Percentiles rank a stretch among this genome's conserved stretches.
Conservation (phyloP, 345 rosid species). For the Angophora floribunda region DNA sequence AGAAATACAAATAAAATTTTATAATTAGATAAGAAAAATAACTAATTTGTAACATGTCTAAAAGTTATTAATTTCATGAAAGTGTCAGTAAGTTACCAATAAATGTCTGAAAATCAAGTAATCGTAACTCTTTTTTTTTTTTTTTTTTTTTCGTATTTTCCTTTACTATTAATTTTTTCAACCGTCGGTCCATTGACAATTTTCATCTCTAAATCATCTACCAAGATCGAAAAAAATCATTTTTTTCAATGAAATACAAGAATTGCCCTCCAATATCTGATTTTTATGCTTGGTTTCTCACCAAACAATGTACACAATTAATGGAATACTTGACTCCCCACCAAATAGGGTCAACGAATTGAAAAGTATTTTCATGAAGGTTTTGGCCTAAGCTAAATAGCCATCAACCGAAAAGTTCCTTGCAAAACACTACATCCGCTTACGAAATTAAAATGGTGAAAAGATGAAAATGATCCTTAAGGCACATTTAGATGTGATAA, state of each 20-base stretch:
- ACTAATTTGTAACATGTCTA: background rate
- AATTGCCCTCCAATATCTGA: background rate
- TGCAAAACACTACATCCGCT: background rate
- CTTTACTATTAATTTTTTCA: background rate
- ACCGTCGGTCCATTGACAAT: background rate
- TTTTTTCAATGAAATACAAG: background rate
- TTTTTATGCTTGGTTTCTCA: background rate
- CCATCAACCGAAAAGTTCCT: background rate
- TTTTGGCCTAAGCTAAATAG: background rate
- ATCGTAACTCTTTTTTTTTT: too few relatives aligned
- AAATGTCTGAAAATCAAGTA: background rate
- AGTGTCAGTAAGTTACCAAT: background rate
- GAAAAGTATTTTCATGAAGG: background rate
- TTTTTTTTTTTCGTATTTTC: too few relatives aligned
- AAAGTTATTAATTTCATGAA: background rate
- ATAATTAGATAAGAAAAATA: background rate
- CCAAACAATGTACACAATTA: background rate
- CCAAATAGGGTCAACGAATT: background rate
- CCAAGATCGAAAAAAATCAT: background rate
- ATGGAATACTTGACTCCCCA: background rate
- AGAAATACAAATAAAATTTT: too few relatives aligned
- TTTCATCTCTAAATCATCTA: background rate
- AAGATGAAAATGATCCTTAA: background rate
- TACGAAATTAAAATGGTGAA: background rate
- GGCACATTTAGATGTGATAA: background rate